Base-by-base conservation (phyloP, 176 grass and related monocot species). In the Coix lacrymajobi region DNA sequence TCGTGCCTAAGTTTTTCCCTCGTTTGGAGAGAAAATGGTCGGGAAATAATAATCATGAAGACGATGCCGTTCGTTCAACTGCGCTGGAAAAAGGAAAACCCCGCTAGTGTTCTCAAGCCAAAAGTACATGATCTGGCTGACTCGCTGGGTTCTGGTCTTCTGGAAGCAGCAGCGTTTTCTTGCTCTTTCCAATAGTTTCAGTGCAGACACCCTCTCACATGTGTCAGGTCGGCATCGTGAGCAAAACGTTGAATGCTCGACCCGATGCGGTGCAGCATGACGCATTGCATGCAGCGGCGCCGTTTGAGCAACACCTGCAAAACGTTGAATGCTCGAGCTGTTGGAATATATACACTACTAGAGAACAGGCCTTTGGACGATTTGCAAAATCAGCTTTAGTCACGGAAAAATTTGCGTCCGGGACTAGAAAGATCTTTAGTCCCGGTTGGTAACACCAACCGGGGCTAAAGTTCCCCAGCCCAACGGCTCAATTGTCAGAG, bases 191-290 rank as follows among this genome's bases (percentile, higher is more conserved):
- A 68, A 22, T 32, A 34, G 66, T 43, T 60, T 30, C 34, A 36
- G 28, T 20, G n/a, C 0, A 39, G 38, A 39, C 45, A 14, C 68
- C 26, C 12, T 71, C 69, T 25, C 40, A 19, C 30, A 22, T 52
- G 40, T 57, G 72, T 60, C 66, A 49, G 30, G 64, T 70, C n/a
- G 37, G 40, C 79, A 40, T 51, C 72, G 62, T 73, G 61, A 34
- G 54, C 73, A 61, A 14, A 14, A 83, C 52, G 30, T 69, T 81
- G 68, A 70, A 62, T 78, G 65, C 60, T 68, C 60, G 70, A 75
- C 49, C 40, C 5, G 70, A 65, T 51, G 40, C 17, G 36, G 28
- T 48, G 40, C 28, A 46, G 54, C 26, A 63, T 9, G 30, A 52
- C 32, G 54, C 54, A 52, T 52, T 19, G 48, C 48, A 51, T 61